Percentiles rank a stretch among this genome's conserved stretches.
Evolutionary conservation across 257 asterid species (phyloP).

Genomic region (Thymus quinquecostatus): DNA sequence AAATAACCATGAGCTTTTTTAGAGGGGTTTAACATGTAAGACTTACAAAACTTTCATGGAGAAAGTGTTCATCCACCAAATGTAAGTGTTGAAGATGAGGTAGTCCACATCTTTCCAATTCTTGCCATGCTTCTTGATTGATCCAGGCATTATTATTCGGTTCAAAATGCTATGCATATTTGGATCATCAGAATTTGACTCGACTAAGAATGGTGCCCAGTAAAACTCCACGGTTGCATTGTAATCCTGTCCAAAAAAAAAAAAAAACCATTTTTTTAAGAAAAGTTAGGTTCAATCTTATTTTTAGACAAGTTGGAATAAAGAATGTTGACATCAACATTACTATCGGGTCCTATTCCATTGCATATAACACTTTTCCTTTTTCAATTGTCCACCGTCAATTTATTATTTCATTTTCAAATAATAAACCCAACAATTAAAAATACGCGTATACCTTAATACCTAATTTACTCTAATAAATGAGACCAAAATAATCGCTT

Average conservation of each 20-base stretch:
- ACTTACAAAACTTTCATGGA: constrained; percentile 79
- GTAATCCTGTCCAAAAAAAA: constrained; percentile 51
- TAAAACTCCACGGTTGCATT: constrained; percentile 82
- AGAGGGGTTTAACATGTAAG: neutral
- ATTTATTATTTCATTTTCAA: too few relatives aligned
- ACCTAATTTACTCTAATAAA: too few relatives aligned
- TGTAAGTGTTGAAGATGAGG: constrained; percentile 75
- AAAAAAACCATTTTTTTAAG: too few relatives aligned
- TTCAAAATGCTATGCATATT: constrained; percentile 65
- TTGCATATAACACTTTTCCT: too few relatives aligned
- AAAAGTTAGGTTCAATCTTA: neutral
- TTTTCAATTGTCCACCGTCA: too few relatives aligned
- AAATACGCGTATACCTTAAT: too few relatives aligned
- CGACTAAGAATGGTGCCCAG: constrained; percentile 87
- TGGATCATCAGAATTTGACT: constrained; percentile 69
- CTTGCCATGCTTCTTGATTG: constrained; percentile 71
- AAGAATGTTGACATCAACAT: too few relatives aligned
- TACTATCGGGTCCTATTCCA: too few relatives aligned
- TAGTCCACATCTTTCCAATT: constrained; percentile 75
- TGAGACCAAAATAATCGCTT: too few relatives aligned
- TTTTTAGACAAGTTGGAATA: neutral
- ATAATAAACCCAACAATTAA: too few relatives aligned
- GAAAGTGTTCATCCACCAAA: constrained; percentile 91
- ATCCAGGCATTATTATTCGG: constrained; percentile 74
- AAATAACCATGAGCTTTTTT: too few relatives aligned